phyloP scores from a whole-genome alignment of 2,329 filamentous ascomycete species.

The Cercospora zeina region DNA sequence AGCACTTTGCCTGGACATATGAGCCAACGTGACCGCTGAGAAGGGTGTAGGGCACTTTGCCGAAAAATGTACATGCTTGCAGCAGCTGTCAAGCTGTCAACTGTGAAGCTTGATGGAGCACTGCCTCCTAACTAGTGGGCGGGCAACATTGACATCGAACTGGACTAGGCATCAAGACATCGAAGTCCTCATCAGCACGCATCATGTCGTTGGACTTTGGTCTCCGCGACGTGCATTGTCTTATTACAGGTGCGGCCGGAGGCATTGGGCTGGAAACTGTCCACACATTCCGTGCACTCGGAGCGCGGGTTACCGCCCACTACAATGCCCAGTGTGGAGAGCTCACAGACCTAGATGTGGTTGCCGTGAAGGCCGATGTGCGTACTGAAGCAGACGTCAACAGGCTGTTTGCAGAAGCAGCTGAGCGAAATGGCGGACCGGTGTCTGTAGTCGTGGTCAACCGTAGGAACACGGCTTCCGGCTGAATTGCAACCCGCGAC shows the following conservation, averaged over 20 bases:
- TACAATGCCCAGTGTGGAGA: constrained; percentile 42
- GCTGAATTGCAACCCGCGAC: not conserved
- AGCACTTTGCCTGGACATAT: not conserved
- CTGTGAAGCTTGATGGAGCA: too few species aligned
- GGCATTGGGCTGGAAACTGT: constrained; percentile 42
- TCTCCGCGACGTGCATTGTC: constrained; percentile 37
- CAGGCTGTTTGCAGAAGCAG: constrained; percentile 37
- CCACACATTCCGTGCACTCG: constrained; percentile 39
- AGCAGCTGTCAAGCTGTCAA: constrained; percentile 5
- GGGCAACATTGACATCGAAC: too few species aligned
- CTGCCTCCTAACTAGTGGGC: too few species aligned
- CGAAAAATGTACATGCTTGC: not conserved
- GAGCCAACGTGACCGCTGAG: too few species aligned
- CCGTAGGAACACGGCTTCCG: constrained; percentile 26
- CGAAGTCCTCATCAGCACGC: not conserved
- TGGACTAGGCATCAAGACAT: not conserved
- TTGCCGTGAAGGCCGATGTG: constrained; percentile 39
- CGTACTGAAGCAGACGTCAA: constrained; percentile 39
- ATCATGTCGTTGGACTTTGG: constrained; percentile 39
- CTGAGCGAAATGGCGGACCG: constrained; percentile 38
- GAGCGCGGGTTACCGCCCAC: constrained; percentile 46
- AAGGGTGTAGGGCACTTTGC: not conserved
- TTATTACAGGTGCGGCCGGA: constrained; percentile 40
- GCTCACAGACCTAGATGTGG: constrained; percentile 35
- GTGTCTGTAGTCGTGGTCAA: constrained; percentile 47